Conservation (phyloP, 768 basidiomycete species). For the Russula sp. region DNA sequence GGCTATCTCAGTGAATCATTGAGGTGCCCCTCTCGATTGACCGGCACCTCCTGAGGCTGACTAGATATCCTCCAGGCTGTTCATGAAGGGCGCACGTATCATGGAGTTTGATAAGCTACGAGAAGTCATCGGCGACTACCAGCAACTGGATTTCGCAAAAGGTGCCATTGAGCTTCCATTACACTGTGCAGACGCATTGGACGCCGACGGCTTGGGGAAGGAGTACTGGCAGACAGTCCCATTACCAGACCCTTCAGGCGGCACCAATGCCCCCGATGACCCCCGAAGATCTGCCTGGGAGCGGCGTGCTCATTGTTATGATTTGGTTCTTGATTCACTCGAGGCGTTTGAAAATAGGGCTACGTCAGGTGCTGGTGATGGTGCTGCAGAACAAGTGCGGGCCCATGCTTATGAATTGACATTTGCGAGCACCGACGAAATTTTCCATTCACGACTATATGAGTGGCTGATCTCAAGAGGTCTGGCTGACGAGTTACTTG, state of each 20-base stretch:
- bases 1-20: constrained; percentile 83
- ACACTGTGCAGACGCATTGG: constrained; percentile 71
- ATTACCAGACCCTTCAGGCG: not conserved
- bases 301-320: constrained; percentile 68
- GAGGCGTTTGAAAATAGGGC: constrained; percentile 64
- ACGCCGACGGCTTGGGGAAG: constrained; percentile 66
- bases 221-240: constrained; percentile 65
- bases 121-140: constrained; percentile 87
- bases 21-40: constrained; percentile 43
- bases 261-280: constrained; percentile 26
- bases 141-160: constrained; percentile 73
- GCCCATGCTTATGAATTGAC: constrained; percentile 83
- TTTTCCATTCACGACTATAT: constrained; percentile 92
- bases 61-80: constrained; percentile 49
- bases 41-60: not conserved
- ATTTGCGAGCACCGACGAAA: constrained; percentile 77
- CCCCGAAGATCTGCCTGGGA: constrained; percentile 52
- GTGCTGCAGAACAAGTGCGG: constrained; percentile 64
- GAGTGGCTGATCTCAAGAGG: constrained; percentile 85
- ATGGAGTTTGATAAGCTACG: constrained; percentile 78
- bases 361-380: constrained; percentile 32
- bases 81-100: constrained; percentile 81
- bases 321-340: constrained; percentile 76
- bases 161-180: constrained; percentile 85
- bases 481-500: constrained; percentile 82